Evolutionary conservation across 768 basidiomycete genomes (phyloP).

Genomic region (Tylopilus sp.): DNA sequence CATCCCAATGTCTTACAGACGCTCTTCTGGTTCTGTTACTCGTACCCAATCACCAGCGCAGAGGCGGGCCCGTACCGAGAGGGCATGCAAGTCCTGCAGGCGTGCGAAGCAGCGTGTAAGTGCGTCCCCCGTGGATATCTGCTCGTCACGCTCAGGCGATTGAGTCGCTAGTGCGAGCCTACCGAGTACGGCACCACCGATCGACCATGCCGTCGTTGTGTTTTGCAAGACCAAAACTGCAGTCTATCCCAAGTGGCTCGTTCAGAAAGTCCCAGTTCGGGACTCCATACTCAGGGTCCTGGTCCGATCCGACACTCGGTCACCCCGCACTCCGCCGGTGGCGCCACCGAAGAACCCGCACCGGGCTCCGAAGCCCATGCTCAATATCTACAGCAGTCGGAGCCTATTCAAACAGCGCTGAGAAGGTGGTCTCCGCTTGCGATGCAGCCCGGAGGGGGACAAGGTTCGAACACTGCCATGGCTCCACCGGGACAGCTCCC

Average conservation of each 20-base stretch:
- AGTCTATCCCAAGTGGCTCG: constrained; percentile 10
- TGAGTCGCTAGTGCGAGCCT: constrained; percentile 17
- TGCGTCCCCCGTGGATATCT: neutral
- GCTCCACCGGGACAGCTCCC: neutral
- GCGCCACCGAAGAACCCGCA: constrained; percentile 7
- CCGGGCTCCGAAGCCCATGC: neutral
- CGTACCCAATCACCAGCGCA: constrained; percentile 7
- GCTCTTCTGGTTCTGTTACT: neutral
- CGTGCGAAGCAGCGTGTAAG: constrained; percentile 19
- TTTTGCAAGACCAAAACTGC: constrained; percentile 10
- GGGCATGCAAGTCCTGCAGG: constrained; percentile 21
- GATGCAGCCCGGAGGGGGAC: constrained; percentile 6
- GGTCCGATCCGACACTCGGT: constrained; percentile 2
- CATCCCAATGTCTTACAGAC: constrained; percentile 14
- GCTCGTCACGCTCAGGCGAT: constrained; percentile 2
- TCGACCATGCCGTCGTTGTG: constrained; percentile 23
- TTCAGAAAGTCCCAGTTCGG: constrained; percentile 23
- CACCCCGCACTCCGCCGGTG: constrained; percentile 4
- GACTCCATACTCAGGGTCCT: constrained; percentile 6
- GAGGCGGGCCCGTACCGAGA: constrained; percentile 12
- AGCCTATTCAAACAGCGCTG: neutral
- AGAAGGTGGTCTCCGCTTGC: constrained; percentile 1
- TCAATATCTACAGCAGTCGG: constrained; percentile 9
- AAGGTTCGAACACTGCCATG: neutral
- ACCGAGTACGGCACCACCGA: constrained; percentile 12